Evolutionary conservation across 805 yeast species (phyloP).

Genomic region (Pichia gijzeniarum): DNA sequence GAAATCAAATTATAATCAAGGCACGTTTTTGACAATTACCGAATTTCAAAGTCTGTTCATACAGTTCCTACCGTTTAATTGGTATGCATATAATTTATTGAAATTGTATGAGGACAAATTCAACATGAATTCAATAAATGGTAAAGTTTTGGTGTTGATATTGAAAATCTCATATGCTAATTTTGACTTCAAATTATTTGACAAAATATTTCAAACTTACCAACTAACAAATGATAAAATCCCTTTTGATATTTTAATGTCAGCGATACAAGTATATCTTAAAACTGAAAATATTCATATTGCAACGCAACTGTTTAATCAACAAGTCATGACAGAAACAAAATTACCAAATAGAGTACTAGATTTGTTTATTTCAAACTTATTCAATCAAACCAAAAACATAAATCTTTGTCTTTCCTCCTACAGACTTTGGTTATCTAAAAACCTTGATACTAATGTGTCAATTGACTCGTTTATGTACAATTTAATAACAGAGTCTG

Average conservation of each 20-base stretch:
- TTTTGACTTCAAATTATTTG: conserved; percentile 22
- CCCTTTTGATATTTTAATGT: conserved; percentile 15
- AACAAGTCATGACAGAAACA: conserved; percentile 21
- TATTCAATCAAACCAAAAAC: conserved; percentile 19
- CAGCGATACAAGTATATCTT: conserved; percentile 23
- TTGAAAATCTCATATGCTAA: conserved; percentile 17
- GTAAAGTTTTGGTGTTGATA: conserved; percentile 15
- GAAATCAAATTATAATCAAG: conserved; percentile 2
- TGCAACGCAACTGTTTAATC: conserved; percentile 27
- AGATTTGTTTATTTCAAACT: conserved; percentile 18
- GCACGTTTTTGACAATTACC: conserved; percentile 14
- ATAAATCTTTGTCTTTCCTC: conserved; percentile 20
- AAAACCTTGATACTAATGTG: conserved; percentile 12
- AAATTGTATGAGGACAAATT: conserved; percentile 16
- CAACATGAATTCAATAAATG: conserved; percentile 15
- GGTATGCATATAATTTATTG: conserved; percentile 18
- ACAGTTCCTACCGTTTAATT: conserved; percentile 11
- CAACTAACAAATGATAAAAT: conserved; percentile 9
- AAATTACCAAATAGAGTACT: conserved; percentile 16
- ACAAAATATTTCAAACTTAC: conserved; percentile 18
- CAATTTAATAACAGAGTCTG: conserved; percentile 16
- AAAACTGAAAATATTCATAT: conserved; percentile 21
- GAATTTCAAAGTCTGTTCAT: conserved; percentile 24
- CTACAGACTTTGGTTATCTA: conserved; percentile 25
- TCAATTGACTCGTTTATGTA: conserved; percentile 22